phyloP scores from a whole-genome alignment of 2,329 filamentous ascomycete genomes.

The Neonectria punicea region DNA sequence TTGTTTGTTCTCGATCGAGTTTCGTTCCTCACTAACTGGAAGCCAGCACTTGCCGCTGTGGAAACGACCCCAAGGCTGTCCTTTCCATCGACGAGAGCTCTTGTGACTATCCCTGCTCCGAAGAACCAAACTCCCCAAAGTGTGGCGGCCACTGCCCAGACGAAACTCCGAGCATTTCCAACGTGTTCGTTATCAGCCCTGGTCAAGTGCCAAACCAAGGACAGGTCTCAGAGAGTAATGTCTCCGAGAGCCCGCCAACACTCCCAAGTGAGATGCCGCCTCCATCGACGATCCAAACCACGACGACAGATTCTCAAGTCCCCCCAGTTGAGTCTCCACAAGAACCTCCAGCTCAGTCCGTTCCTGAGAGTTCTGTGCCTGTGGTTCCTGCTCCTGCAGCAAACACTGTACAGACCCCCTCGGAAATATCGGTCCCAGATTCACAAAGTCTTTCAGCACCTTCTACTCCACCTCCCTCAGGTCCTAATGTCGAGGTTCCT shows the following conservation, averaged over 20 bases:
- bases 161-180: constrained; percentile 44
- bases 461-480: background rate
- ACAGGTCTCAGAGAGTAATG: constrained; percentile 18
- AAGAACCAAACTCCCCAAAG: constrained; percentile 43
- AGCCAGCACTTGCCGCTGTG: constrained; percentile 49
- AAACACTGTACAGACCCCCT: background rate
- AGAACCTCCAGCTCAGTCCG: background rate
- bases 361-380: constrained; percentile 1
- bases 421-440: background rate
- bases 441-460: background rate
- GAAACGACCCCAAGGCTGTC: constrained; percentile 46
- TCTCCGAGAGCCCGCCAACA: constrained; percentile 5
- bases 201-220: constrained; percentile 19
- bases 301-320: constrained; percentile 19
- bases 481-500: background rate
- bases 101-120: constrained; percentile 47
- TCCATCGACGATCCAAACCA: background rate
- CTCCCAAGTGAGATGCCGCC: background rate
- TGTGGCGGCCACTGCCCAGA: constrained; percentile 48
- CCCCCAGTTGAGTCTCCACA: constrained; percentile 14
- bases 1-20: constrained; percentile 2
- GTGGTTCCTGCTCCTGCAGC: constrained; percentile 1
- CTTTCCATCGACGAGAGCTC: constrained; percentile 41
- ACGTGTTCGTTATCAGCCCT: constrained; percentile 44
- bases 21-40: constrained; percentile 13